phyloP scores from a whole-genome alignment of 1,139 yeast genomes.

The Lodderomyces jiufengensis region DNA sequence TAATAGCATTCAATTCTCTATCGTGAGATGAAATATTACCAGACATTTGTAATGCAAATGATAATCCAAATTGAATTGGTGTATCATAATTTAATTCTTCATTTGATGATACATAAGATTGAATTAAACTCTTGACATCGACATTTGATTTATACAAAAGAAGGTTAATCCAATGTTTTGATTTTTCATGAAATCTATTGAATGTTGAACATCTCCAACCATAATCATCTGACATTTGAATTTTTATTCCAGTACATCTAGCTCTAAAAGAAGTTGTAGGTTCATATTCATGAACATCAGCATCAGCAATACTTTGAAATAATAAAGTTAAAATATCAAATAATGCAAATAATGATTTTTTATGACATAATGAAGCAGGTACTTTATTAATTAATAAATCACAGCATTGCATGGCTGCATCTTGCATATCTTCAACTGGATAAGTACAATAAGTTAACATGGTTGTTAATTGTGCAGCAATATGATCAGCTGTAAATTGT shows the following conservation, averaged over 20 bases:
- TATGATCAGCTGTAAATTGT: slow-evolving; percentile 53
- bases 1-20: slow-evolving; percentile 45
- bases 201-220: slow-evolving; percentile 73
- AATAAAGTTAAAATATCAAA: slow-evolving; percentile 76
- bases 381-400: slow-evolving; percentile 61
- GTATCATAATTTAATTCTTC: slow-evolving; percentile 29
- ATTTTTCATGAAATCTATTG: slow-evolving; percentile 52
- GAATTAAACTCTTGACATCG: slow-evolving; percentile 72
- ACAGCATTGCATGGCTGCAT: slow-evolving; percentile 76
- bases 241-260: slow-evolving; percentile 50
- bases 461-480: slow-evolving; percentile 69
- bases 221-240: slow-evolving; percentile 75
- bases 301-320: slow-evolving; percentile 79
- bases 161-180: slow-evolving; percentile 63
- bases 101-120: slow-evolving; percentile 61
- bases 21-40: slow-evolving; percentile 66
- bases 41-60: slow-evolving; percentile 88
- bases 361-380: slow-evolving; percentile 83
- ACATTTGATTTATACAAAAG: slow-evolving; percentile 55
- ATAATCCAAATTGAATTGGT: slow-evolving; percentile 69
- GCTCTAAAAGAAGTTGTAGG: slow-evolving; percentile 72
- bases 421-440: slow-evolving; percentile 70
- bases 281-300: slow-evolving; percentile 73
- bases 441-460: slow-evolving; percentile 75
- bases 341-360: slow-evolving; percentile 67